Evolutionary conservation across 257 asterid genomes (phyloP).

Genomic region (Gynochthodes officinalis): DNA sequence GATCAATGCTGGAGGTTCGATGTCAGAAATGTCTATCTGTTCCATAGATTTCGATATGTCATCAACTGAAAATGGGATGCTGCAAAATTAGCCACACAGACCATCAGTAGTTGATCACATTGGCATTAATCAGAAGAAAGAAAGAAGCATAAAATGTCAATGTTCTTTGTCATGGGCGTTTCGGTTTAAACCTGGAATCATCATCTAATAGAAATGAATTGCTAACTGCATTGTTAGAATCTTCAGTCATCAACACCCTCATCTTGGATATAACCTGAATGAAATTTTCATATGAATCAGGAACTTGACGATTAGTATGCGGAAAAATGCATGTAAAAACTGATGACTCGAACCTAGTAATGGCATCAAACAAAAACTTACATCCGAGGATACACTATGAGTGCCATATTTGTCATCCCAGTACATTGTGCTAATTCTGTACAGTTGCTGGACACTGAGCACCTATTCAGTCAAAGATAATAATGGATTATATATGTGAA

Average conservation of each 20-base stretch:
- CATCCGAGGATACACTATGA: constrained; percentile 88
- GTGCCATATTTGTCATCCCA: constrained; percentile 99
- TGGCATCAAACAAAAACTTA: constrained; percentile 55
- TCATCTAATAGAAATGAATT: constrained; percentile 94
- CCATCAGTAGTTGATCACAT: constrained; percentile 22
- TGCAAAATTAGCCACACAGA: constrained; percentile 36
- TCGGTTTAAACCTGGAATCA: constrained; percentile 76
- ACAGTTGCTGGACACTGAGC: constrained; percentile 90
- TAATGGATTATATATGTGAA: constrained; percentile 10
- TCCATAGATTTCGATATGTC: constrained; percentile 97
- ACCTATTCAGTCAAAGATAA: constrained; percentile 46
- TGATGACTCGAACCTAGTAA: constrained; percentile 35
- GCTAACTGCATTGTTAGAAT: constrained; percentile 87
- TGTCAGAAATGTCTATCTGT: constrained; percentile 77
- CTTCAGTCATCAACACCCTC: constrained; percentile 95
- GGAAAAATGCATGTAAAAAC: constrained; percentile 9
- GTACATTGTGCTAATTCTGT: constrained; percentile 95
- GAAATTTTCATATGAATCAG: not conserved
- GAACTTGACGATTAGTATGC: constrained; percentile 14
- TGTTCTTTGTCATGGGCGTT: not conserved
- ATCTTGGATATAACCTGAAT: constrained; percentile 85
- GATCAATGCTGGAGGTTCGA: constrained; percentile 80
- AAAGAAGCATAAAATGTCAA: not conserved
- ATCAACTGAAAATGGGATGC: constrained; percentile 96
- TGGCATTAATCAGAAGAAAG: not conserved